Percentiles rank a stretch among this genome's conserved stretches.
phyloP scores from a whole-genome alignment of 2,329 filamentous ascomycete species.

The Calycina herbarum region DNA sequence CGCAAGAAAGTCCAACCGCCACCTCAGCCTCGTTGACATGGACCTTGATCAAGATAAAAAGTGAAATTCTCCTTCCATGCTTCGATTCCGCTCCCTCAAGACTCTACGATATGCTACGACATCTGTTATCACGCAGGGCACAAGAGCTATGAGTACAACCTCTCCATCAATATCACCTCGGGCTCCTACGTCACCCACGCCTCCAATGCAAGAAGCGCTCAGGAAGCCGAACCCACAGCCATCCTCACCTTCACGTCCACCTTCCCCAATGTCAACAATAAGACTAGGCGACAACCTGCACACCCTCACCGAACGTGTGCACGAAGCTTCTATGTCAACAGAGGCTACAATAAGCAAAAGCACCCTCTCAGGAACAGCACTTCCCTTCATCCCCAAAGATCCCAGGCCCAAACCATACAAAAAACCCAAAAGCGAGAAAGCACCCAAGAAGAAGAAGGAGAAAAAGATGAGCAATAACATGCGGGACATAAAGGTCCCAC shows the following conservation, averaged over 20 bases:
- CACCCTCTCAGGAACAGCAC: not conserved
- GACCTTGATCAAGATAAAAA: not conserved
- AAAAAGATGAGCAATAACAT: conserved; percentile 6
- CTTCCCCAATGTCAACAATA: not conserved
- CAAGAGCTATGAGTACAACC: conserved; percentile 6
- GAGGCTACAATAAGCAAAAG: not conserved
- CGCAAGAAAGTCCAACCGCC: not conserved
- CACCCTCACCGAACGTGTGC: not conserved
- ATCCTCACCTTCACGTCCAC: not conserved
- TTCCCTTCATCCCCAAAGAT: not conserved
- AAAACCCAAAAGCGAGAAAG: not conserved
- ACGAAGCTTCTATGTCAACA: not conserved
- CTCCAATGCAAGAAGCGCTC: not conserved
- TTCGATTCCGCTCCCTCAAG: not conserved
- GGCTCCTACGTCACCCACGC: not conserved
- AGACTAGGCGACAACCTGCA: not conserved
- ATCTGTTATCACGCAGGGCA: not conserved
- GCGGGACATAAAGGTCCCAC: conserved; percentile 18
- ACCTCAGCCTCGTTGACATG: not conserved
- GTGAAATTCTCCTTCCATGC: conserved; percentile 2
- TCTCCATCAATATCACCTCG: not conserved
- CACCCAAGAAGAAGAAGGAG: not conserved
- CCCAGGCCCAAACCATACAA: not conserved
- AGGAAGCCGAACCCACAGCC: conserved; percentile 1
- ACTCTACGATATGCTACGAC: not conserved